Evolutionary conservation across 2,329 filamentous ascomycete genomes (phyloP).

Genomic region (Cordyceps tenuipes): DNA sequence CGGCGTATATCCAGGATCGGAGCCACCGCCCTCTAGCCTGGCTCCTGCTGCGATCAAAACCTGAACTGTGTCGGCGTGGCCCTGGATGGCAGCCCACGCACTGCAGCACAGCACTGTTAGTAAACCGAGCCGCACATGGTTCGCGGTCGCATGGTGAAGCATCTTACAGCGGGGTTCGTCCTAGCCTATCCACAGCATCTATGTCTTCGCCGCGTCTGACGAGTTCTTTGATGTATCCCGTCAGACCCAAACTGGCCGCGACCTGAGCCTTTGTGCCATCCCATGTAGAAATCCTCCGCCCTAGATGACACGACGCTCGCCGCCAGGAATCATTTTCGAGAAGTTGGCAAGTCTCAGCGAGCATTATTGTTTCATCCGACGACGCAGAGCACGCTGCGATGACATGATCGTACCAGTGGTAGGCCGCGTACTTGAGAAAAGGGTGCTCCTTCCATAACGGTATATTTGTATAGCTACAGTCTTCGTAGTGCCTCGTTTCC

Average conservation of each 20-base stretch:
- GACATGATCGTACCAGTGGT: conserved; percentile 24
- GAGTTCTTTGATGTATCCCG: background rate
- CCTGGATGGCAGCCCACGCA: conserved; percentile 19
- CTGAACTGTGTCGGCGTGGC: conserved; percentile 12
- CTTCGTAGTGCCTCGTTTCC: background rate
- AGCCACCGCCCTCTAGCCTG: background rate
- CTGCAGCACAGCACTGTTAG: background rate
- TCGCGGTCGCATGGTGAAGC: background rate
- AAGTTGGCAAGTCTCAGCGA: background rate
- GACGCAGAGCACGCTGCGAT: background rate
- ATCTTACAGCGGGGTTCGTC: conserved; percentile 19
- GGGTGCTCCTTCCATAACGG: conserved; percentile 16
- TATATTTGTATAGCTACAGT: background rate
- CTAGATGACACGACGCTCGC: conserved; percentile 16
- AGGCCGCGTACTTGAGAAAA: conserved; percentile 22
- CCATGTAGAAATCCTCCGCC: background rate
- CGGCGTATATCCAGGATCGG: background rate
- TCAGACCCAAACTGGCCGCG: background rate
- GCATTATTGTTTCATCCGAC: background rate
- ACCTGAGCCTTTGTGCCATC: background rate
- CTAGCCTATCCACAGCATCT: conserved; percentile 12
- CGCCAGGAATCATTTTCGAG: background rate
- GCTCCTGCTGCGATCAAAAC: background rate
- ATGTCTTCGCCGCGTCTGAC: background rate
- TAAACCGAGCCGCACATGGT: no score